Evolutionary conservation across 495 filamentous ascomycete species (phyloP), one percentile per base, ranked within the genome.

Genomic region (Penicillium pulvis): DNA sequence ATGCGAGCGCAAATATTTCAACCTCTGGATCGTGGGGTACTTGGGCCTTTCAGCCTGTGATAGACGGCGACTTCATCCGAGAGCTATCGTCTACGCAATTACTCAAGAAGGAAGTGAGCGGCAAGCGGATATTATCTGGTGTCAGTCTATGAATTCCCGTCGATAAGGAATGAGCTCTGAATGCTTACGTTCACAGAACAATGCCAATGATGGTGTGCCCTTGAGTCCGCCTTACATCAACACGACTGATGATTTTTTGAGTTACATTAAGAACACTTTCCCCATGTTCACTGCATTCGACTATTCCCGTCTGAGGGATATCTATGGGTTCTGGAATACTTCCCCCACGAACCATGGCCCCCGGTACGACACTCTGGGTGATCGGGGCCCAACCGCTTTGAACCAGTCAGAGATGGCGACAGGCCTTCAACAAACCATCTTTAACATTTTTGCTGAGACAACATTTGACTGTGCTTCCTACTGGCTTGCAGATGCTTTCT

Each of bases 31-130:
- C 72, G 42, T 76, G 51, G 53, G 77, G 70, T 60, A 82, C 81
- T 35, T 89, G 82, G 80, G 83, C 74, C 1, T 88, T 88, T 60
- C 62, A 84, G 26, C 86, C 86, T 8, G 86, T 89, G 3, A 83
- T 84, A 2, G 87, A 90, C 58, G 86, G 81, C 4, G 67, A 67
- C 4, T 81, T 87, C 57, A 69, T 89, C 54, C 73, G 74, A 46
- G 72, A 83, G 20, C 71, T 72, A 6, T 85, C 85, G 12, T 79
- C 71, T 28, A 65, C 74, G 57, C 83, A 87, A 62, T 71, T 88
- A 9, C 56, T 70, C 6, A 57, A 67, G 23, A 79, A 79, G 51
- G 63, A 69, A 57, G 74, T 87, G 11, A 85, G 83, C 57, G 84
- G 85, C 7, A 64, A 75, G 20, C 70, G 75, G 24, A 67, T 85